Evolutionary conservation across 1,139 yeast species (phyloP), one percentile per base, ranked within the genome.

Genomic region (Geotrichum klebahnii): DNA sequence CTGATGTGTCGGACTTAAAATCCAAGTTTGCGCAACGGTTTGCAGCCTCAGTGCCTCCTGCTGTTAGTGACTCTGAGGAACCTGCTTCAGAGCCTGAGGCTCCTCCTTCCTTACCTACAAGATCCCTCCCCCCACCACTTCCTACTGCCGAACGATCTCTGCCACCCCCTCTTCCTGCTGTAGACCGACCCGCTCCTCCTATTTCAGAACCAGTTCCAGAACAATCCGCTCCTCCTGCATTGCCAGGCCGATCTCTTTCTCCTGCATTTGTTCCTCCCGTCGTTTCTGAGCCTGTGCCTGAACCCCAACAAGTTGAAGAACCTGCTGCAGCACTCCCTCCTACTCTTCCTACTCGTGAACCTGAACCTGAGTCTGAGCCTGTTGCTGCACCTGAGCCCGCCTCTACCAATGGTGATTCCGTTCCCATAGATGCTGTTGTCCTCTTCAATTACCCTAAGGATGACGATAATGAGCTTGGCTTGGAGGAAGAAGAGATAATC

Each of bases 401-500:
- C 32, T 50, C 55, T 4, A 40, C 51, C 26, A 46, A 44, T 16
- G 49, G 45, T 39, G 55, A 54, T 19, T 50, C 57, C 44, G 57
- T 54, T 49, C 51, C 50, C 24, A 44, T 47, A 26, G 43, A 53
- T 3, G 94, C 92, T 1, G 60, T 76, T 48, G 92, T 84, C 3
- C 79, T 79, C 57, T 62, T 59, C 43, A 83, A 80, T 50, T 82
- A 83, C 59, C 84, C 76, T 57, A 80, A 81, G 61, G 88, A 81
- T 55, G 94, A 84, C 62, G 90, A 82, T 53, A 82, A 84, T 60
- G 94, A 84, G 64, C 76, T 84, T 52, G 76, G 75, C 0, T 78
- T 84, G 48, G 72, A 57, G 16, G 90, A 82, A 61, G 88, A 85
- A 49, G 92, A 84, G 57, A 61, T 67, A 48, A 78, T 84, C 55